Percentiles rank a stretch among this genome's conserved stretches.
Evolutionary conservation across 2,329 filamentous ascomycete genomes (phyloP).

Genomic region (Metarhizium sp.): DNA sequence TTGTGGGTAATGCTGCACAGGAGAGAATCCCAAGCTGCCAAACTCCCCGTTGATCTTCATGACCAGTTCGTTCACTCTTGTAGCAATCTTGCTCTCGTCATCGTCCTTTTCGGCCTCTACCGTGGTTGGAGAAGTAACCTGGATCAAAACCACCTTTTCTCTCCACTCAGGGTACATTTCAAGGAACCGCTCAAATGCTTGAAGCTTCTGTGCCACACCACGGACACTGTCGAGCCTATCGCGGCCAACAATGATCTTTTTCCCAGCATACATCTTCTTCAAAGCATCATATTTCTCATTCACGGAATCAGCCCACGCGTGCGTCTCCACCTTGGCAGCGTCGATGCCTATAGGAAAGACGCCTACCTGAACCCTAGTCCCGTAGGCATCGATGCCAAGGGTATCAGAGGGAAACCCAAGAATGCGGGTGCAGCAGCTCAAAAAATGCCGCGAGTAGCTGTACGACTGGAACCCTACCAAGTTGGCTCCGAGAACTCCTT

Average conservation of each 20-base stretch:
- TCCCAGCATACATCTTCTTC: conserved; percentile 70
- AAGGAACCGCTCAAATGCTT: conserved; percentile 88
- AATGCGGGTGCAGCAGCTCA: conserved; percentile 85
- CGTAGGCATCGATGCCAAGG: conserved; percentile 80
- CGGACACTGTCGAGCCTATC: conserved; percentile 90
- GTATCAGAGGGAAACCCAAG: conserved; percentile 83
- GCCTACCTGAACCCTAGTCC: conserved; percentile 79
- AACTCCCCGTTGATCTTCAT: conserved; percentile 86
- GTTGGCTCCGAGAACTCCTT: conserved; percentile 83
- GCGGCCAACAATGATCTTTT: conserved; percentile 90
- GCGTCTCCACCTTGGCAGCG: conserved; percentile 64
- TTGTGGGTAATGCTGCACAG: conserved; percentile 90
- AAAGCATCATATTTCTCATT: conserved; percentile 66
- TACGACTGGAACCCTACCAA: conserved; percentile 93
- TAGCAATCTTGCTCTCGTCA: conserved; percentile 70
- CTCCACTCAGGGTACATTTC: conserved; percentile 87
- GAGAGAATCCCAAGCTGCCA: conserved; percentile 79
- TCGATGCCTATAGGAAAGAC: conserved; percentile 95
- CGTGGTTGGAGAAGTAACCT: conserved; percentile 83
- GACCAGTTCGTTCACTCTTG: conserved; percentile 83
- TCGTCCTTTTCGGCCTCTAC: conserved; percentile 72
- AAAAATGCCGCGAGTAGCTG: conserved; percentile 90
- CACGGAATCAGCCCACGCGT: conserved; percentile 62
- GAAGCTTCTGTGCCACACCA: conserved; percentile 90
- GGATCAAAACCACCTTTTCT: conserved; percentile 85